Base-by-base conservation (phyloP, 805 yeast genomes). In the Metschnikowia baotianmanensis region DNA sequence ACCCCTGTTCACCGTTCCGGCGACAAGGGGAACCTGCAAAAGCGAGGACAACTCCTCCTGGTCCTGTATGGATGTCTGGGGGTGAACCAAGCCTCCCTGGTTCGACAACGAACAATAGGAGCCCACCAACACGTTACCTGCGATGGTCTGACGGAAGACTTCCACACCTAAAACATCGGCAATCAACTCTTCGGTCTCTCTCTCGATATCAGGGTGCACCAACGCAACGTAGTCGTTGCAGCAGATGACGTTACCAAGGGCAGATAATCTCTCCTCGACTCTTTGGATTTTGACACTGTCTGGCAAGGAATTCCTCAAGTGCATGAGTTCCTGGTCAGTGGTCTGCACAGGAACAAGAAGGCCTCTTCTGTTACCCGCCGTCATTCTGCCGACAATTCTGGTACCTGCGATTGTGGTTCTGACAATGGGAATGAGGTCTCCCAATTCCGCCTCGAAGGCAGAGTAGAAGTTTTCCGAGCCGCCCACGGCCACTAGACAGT, bases 351-450 rank as follows among this genome's bases (percentile, higher is more conserved):
- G 99, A 12, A 93, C 99, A 44, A 93, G 76, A 50, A 93, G 72
- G 25, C 99, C 99, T 64, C 98, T 81, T 74, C 99, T 84, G 78
- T 93, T 93, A 58, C 96, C 99, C 32, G 96, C 97, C 30, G 96
- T 86, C 95, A 93, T 85, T 67, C 99, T 80, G 58, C 99, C 99
- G 46, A 93, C 84, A 51, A 93, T 93, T 70, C 99, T 83, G 58
- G 96, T 90, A 55, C 99, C 99, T 23, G 97, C 97, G 56, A 93
- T 93, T 45, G 99, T 93, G 40, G 98, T 88, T 62, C 93, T 96
- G 49, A 87, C 93, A 57, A 93, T 87, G 39, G 99, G 99, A 48
- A 93, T 81, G 38, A 88, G 89, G 67, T 90, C 98, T 47, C 97
- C 97, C 50, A 95, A 74, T 67, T 93, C 96, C 38, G 96, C 96